phyloP scores from a whole-genome alignment of 352 stramenopile species.

The Globisporangium takayamanum region DNA sequence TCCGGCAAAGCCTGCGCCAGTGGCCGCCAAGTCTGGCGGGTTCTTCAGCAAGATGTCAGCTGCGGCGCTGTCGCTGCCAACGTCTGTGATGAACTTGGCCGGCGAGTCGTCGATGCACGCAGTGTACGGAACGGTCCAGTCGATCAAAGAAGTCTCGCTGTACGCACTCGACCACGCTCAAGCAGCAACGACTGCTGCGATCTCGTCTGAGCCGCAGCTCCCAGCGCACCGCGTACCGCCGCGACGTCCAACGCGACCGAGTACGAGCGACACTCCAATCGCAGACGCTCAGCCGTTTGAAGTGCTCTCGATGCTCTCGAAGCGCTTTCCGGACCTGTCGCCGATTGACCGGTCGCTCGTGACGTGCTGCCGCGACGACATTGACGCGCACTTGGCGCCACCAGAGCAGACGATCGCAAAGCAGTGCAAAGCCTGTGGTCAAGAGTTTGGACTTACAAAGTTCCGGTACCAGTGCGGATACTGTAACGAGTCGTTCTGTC shows the following conservation, averaged over 20 bases:
- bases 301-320: conserved; percentile 65
- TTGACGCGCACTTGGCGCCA: conserved; percentile 38
- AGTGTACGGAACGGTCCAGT: conserved; percentile 60
- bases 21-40: conserved; percentile 26
- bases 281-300: conserved; percentile 22
- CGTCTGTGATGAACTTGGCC: conserved; percentile 55
- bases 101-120: conserved; percentile 59
- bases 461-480: conserved; percentile 83
- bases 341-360: conserved; percentile 68
- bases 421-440: conserved; percentile 57
- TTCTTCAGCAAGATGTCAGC: conserved; percentile 66
- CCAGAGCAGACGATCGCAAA: conserved; percentile 60
- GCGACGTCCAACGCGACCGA: background rate
- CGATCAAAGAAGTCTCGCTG: conserved; percentile 70
- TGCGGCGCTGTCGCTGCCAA: conserved; percentile 49
- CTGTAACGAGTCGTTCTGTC: conserved; percentile 74
- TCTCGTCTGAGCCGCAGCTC: conserved; percentile 42
- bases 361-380: conserved; percentile 52
- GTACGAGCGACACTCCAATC: background rate
- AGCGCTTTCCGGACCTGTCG: conserved; percentile 68
- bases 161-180: conserved; percentile 69
- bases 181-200: conserved; percentile 52
- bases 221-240: conserved; percentile 13
- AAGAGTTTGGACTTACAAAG: conserved; percentile 78
- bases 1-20: conserved; percentile 13